Conservation (phyloP, 148 eudicot species). For the Rhododendron ferrugineum region DNA sequence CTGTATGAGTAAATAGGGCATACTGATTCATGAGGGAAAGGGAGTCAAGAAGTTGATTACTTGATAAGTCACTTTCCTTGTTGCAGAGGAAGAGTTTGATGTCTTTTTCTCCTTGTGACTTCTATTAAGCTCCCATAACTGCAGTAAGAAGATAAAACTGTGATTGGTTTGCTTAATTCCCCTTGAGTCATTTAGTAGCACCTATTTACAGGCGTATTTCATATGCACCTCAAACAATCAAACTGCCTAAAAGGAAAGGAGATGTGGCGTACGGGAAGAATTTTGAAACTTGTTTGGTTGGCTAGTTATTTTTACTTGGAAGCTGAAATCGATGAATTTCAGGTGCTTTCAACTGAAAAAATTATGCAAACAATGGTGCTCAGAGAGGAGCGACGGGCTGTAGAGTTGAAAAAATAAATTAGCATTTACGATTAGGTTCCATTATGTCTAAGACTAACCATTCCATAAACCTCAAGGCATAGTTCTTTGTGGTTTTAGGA, state of each 20-base stretch:
- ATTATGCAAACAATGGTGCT: not conserved
- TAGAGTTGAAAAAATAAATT: not conserved
- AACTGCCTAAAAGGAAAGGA: not conserved
- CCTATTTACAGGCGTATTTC: not conserved
- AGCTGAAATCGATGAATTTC: not conserved
- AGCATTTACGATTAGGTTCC: not conserved
- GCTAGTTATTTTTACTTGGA: not conserved
- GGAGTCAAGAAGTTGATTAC: slow-evolving; percentile 15
- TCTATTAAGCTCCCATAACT: slow-evolving; percentile 12
- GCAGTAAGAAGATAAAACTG: not conserved
- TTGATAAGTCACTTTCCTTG: slow-evolving; percentile 21
- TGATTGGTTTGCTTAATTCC: not conserved
- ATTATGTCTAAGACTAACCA: not conserved
- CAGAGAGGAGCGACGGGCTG: not conserved
- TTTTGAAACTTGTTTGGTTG: not conserved
- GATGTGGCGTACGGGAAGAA: not conserved
- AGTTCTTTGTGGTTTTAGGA: not conserved
- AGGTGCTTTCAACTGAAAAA: not conserved
- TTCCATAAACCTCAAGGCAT: not conserved
- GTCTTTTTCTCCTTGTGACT: slow-evolving; percentile 13
- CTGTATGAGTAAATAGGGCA: slow-evolving; percentile 14
- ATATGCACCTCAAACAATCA: not conserved
- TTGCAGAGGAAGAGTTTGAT: slow-evolving; percentile 6
- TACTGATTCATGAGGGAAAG: slow-evolving; percentile 5
- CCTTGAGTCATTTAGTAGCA: too few relatives aligned